Base-by-base conservation (phyloP, 495 filamentous ascomycete genomes). In the Pyrenula massariospora region DNA sequence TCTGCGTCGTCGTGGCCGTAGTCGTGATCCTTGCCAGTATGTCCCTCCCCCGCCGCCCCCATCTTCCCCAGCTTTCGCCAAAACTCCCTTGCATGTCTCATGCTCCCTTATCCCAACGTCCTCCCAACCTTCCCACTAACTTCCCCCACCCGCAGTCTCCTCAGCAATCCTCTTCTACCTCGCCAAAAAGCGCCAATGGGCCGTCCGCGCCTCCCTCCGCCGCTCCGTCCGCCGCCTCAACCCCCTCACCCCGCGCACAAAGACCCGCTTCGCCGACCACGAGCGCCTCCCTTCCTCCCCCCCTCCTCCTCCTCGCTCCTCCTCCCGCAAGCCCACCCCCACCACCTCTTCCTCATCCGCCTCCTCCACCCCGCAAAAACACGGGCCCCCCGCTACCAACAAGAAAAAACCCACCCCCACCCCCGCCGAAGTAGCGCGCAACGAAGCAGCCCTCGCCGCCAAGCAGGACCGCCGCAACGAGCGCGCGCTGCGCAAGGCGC, bases 161-260 rank as follows among this genome's bases (percentile, higher is more conserved):
- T 73, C 74, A 0, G 68, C 72, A 2, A 59, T 71, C 42, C 72
- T 81, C 57, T 81, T 73, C 62, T 70, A 72, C 60, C 55, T 79
- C 15, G 77, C 77, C 24, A 79, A 81, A 57, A 75, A 73, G 53
- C 70, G 72, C 3, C 76, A 79, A 66, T 79, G 76, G 76, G 68
- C 72, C 50, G 68, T 79, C 61, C 74, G 76, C 47, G 71, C 72
- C 49, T 65, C 64, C 21, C 60, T 81, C 57, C 65, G 67, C 15
- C 72, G 72, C 36, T 72, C 70, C 23, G 72, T 73, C 10, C 64
- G 69, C 51, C 75, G 73, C 49, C 62, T 79, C 50, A 70, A 42
- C 31, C 31, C 31, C 15, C 31, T 42, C 8, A 42, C 31, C 15
- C 31, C 31, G 5, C 31, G 31, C 31, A 42, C 31, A 42, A 42